Base-by-base conservation (phyloP, 2,329 filamentous ascomycete species). In the Salinomyces thailandicus region DNA sequence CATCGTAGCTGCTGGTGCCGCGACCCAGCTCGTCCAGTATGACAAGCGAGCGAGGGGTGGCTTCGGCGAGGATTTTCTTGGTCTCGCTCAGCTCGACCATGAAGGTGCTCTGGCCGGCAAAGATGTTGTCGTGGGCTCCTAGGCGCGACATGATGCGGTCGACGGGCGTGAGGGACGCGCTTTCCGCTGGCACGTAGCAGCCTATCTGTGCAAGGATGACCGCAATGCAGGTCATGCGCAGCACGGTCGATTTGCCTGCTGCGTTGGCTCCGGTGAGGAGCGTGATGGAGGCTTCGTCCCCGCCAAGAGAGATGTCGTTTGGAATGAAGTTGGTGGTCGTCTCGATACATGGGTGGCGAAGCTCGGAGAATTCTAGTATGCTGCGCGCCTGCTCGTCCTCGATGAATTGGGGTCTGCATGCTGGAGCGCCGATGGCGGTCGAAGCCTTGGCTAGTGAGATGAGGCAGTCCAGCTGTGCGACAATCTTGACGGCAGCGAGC, bases 101-200 rank as follows among this genome's bases (percentile, higher is more conserved):
- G 69, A 98, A 98, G 2, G 91, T 98, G 11, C 85, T 93, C 60
- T 98, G 91, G 0, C 89, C 85, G 1, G 89, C 91, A 57, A 98
- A 96, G 51, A 98, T 98, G 61, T 96, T 96, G 74, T 98, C 91
- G 54, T 96, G 94, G 32, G 91, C 91, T 7, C 91, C 91, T 0
- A 98, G 76, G 31, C 91, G 85, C 7, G 89, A 96, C 91, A 98
- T 98, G 67, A 98, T 96, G 37, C 91, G 84, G 58, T 98, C 91
- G 3, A 93, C 78, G 0, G 91, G 89, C 0, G 89, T 96, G 30
- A 98, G 71, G 2, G 73, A 77, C 1, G 91, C 91, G 3, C 79
- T 85, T 13, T 73, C 69, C 41, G 85, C 87, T 1, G 91, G 91
- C 1, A 98, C 77, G 49, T 93, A 82, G 59, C 89, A 95, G 37